These are phyloP conservation scores for Gossypium bickii DNA, from an alignment of 345 rosid species.

Conservation along the genomic window DNA sequence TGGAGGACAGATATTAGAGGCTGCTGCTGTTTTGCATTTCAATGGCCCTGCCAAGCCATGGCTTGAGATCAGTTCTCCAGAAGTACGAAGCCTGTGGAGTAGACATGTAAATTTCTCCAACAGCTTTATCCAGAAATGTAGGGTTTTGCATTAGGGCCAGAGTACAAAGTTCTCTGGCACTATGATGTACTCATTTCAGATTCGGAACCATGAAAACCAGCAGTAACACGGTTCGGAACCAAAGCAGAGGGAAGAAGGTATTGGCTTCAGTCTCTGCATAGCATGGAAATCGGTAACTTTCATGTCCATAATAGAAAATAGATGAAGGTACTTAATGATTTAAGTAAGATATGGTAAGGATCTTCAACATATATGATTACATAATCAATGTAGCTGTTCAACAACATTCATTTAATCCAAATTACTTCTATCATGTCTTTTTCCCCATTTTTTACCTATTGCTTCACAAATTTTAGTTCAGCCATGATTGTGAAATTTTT, in stretches of 20 bases:
- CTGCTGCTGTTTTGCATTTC: slow-evolving; percentile 84
- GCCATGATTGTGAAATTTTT: too few species aligned
- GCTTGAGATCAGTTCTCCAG: slow-evolving; percentile 72
- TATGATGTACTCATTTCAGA: slow-evolving; percentile 12
- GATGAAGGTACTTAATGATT: slow-evolving; percentile 26
- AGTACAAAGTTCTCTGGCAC: slow-evolving; percentile 26
- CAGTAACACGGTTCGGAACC: slow-evolving; percentile 23
- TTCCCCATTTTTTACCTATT: background rate
- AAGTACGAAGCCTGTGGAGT: slow-evolving; percentile 66
- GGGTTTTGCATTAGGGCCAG: slow-evolving; percentile 42
- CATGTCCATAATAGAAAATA: slow-evolving; percentile 42
- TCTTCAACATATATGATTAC: background rate
- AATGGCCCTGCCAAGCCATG: slow-evolving; percentile 96
- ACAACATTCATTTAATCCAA: slow-evolving; percentile 6
- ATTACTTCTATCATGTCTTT: background rate
- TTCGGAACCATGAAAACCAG: slow-evolving; percentile 4
- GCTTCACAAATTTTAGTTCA: too few species aligned
- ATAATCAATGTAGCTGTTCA: background rate
- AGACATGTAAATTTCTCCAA: slow-evolving; percentile 63
- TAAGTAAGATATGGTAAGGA: slow-evolving; percentile 2
- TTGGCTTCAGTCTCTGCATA: slow-evolving; percentile 78
- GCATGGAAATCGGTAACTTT: slow-evolving; percentile 15
- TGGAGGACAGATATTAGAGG: slow-evolving; percentile 31
- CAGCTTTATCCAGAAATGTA: slow-evolving; percentile 67
- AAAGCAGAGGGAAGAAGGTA: slow-evolving; percentile 72